Base-by-base conservation (phyloP, 176 grass and related monocot genomes). In the Stipa capillata region DNA sequence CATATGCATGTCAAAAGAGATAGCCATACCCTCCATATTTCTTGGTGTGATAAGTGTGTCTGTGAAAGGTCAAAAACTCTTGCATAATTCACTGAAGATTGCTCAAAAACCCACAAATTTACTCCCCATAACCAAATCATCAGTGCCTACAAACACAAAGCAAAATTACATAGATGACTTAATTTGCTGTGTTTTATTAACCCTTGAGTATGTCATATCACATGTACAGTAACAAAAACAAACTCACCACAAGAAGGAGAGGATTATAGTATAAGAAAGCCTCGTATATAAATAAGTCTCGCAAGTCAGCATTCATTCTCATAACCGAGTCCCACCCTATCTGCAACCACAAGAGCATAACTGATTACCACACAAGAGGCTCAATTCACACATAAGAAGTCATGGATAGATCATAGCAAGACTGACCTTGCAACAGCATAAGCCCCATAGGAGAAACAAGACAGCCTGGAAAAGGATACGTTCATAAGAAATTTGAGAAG, bases 101-200 rank as follows among this genome's bases (percentile, higher is more conserved):
- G 92, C 0, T 88, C 73, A 69, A 99, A 99, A 39, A 96, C 92
- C 90, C 97, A 99, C 69, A 99, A 73, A 84, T 96, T 99, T 73
- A 99, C 58, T 76, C 97, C 97, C 97, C 97, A 99, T 12, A 99
- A 81, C 97, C 97, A 99, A 87, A 99, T 91, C 92, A 93, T 93
- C 78, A 99, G 79, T 40, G 92, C 93, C 97, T 99, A 69, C 29
- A 87, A 64, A 69, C 79, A 44, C 45, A 45, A 82, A 69, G 15
- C 41, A 74, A 7, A 69, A 4, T 69, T 54, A 82, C 16, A 78
- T 8, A 9, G 0, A 56, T 58, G 27, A 7, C 5, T 41, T 65
- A 53, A 32, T 65, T 28, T 67, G 23, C 34, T 55, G 32, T 45
- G 6, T 40, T 33, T 47, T 72, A 76, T 64, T 17, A n/a, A 59